Conservation (phyloP, 2,329 filamentous ascomycete species). For the Acephala macrosclerotiorum region DNA sequence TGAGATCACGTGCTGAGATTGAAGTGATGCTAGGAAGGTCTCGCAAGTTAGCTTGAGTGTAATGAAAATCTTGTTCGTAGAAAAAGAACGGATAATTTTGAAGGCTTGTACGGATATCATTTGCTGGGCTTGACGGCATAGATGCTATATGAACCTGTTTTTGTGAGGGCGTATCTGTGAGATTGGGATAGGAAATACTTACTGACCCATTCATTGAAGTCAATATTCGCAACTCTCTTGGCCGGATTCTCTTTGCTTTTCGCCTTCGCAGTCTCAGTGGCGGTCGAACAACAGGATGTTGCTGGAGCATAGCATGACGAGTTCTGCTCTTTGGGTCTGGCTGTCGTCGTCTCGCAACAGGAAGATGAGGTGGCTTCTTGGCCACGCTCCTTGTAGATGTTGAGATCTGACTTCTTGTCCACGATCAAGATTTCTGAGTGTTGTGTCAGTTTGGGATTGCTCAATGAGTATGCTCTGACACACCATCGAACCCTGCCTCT, state of each 20-base stretch:
- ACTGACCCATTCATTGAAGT: conserved; percentile 61
- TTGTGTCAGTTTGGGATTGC: background rate
- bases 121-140: conserved; percentile 10
- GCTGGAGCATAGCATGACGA: conserved; percentile 5
- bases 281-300: conserved; percentile 1
- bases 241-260: conserved; percentile 22
- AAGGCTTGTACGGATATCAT: background rate
- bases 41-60: too few relatives aligned
- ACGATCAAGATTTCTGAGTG: conserved; percentile 51
- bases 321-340: background rate
- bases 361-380: conserved; percentile 34
- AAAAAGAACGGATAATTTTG: background rate
- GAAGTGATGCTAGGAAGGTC: too few relatives aligned
- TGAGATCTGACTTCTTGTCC: conserved; percentile 55
- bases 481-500: conserved; percentile 59
- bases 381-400: conserved; percentile 49
- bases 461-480: conserved; percentile 12
- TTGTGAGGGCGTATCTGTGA: background rate
- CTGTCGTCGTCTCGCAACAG: conserved; percentile 10
- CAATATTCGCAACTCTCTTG: conserved; percentile 33
- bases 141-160: conserved; percentile 8
- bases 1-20: too few relatives aligned
- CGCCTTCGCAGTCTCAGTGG: background rate
- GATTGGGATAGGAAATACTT: conserved; percentile 39
- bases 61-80: too few relatives aligned